Percentiles rank a stretch among this genome's conserved stretches.
Evolutionary conservation across 2,329 filamentous ascomycete genomes (phyloP).

Genomic region (Nemania sp.): DNA sequence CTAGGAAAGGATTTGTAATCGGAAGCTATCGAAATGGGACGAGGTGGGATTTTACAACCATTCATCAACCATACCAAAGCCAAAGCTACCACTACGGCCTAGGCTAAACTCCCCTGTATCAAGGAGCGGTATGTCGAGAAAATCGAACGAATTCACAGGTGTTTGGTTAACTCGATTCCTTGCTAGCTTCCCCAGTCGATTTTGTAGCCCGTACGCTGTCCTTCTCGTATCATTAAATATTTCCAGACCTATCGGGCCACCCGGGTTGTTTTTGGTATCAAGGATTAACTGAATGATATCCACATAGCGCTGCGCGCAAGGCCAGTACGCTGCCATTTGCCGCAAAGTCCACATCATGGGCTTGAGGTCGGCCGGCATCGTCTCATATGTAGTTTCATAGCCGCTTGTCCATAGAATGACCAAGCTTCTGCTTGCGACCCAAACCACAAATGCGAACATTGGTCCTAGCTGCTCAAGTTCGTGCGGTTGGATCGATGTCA

Average conservation of each 20-base stretch:
- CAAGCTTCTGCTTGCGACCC: conserved; percentile 12
- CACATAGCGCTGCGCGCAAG: conserved; percentile 8
- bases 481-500: conserved; percentile 2
- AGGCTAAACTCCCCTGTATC: not conserved
- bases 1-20: too few species aligned
- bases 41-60: not conserved
- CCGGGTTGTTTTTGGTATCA: conserved; percentile 10
- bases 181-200: conserved; percentile 3
- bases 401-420: conserved; percentile 13
- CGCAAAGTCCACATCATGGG: conserved; percentile 10
- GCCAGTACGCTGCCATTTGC: conserved; percentile 11
- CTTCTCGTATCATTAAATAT: conserved; percentile 16
- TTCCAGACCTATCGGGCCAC: not conserved
- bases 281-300: conserved; percentile 16
- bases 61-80: conserved; percentile 5
- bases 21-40: too few species aligned
- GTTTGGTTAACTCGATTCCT: not conserved
- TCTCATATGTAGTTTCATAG: conserved; percentile 3
- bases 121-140: conserved; percentile 1
- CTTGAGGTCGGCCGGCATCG: conserved; percentile 8
- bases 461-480: conserved; percentile 7
- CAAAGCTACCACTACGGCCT: conserved; percentile 1
- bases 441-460: conserved; percentile 13
- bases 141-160: conserved; percentile 1
- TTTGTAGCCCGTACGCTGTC: conserved; percentile 12